Base-by-base conservation (phyloP, 164 flowering plant genomes). In the Sextonia rubra region DNA sequence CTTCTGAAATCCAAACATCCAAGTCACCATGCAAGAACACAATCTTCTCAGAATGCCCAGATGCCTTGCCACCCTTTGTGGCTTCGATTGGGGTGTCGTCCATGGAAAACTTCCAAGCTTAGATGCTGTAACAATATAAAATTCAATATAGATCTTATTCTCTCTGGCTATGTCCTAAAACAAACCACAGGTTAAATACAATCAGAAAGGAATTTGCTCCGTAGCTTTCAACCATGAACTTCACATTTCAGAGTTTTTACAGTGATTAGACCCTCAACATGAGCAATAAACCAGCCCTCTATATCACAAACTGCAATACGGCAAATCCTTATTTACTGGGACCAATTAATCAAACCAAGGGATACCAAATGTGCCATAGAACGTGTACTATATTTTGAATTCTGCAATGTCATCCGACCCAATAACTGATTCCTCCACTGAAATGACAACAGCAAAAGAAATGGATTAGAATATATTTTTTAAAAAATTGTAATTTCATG, bases 21-120 rank as follows among this genome's bases (percentile, higher is more conserved):
- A 91, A 62, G 58, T 87, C 91, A 15, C 94, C 97, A 71, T 90
- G 90, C 79, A 91, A 83, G 80, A 81, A 82, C n/a, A 78, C 25
- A 32, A 75, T 18, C 69, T 76, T 80, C 64, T 77, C 76, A n/a
- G 80, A n/a, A 68, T 6, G 17, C 55, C 48, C 81, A 70, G 8
- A 56, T 20, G 63, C 76, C 44, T 26, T 63, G 14, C 25, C 66
- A 56, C 62, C 63, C 75, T 71, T 72, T 48, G 64, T 73, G n/a
- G 55, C 32, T 73, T 56, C 55, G 17, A 55, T 24, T 12, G 72
- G 27, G 20, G 44, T 71, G 69, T 58, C 55, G 66, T 68, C 74
- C 87, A 82, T 84, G 11, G 3, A 20, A 65, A 71, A n/a, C 69
- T 49, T 29, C 23, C 60, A 63, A 73, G 44, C 27, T 27, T n/a